Base-by-base conservation (phyloP, 148 eudicot genomes). In the Linanthus parryae region DNA sequence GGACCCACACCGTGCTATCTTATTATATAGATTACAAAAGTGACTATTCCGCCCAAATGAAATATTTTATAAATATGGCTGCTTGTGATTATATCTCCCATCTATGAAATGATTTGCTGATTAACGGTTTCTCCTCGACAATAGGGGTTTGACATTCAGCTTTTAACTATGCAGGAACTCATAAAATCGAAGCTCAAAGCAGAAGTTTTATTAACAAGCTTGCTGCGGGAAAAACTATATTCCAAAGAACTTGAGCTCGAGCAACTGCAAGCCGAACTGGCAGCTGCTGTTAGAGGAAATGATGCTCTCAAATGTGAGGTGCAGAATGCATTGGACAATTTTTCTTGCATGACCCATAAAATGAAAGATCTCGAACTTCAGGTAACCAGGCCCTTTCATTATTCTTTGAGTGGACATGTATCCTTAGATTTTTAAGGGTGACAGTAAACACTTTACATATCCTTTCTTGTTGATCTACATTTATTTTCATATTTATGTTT, bases 291-390 rank as follows among this genome's bases (percentile, higher is more conserved):
- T 15, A 79, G 96, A 71, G 82, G 90, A 16, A 83, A 69, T 61
- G 96, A 79, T 44, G 59, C 81, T 39, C 89, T 92, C 69, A 77
- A 76, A 57, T 65, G 75, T 67, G 96, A 92, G 72, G 71, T 84
- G 44, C 90, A 92, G 71, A 81, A 82, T 63, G 79, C 87, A n/a
- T 10, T 71, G 26, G 96, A 92, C 57, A 71, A 72, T 27, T 58
- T 87, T 33, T 87, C 96, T 43, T 77, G 90, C 44, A 62, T 63
- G 60, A 87, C 66, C 46, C 96, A 92, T 73, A 71, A 74, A 70
- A 73, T 79, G 85, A 87, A 92, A 74, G 86, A 79, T 23, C 79
- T 79, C 48, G 94, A 87, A 75, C 79, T 92, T 54, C 94, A 84
- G 85, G 96, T 87, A 46, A n/a, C n/a, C n/a, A n/a, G n/a, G n/a